A percentile compares a stretch with the other conserved stretches of the same genome.
Conservation (phyloP, 78 protist species). For the Tieghemostelium lacteum region DNA sequence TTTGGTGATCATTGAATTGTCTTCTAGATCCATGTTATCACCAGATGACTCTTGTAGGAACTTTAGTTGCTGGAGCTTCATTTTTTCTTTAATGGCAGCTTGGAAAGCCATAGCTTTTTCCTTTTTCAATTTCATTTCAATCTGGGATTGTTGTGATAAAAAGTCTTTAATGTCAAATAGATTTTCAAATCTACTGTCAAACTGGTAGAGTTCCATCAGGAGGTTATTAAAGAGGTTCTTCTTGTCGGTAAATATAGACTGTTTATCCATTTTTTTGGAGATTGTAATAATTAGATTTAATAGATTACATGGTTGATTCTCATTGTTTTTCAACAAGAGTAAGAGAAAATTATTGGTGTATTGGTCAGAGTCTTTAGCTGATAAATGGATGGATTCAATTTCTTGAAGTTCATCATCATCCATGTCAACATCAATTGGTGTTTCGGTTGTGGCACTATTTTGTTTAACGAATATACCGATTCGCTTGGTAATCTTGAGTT, state of each 20-base stretch:
- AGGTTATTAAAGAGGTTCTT: slow-evolving; percentile 25
- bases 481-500: not conserved
- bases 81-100: slow-evolving; percentile 41
- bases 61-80: slow-evolving; percentile 57
- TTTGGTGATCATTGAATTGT: not conserved
- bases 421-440: too few relatives aligned
- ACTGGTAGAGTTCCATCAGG: slow-evolving; percentile 13
- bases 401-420: not conserved
- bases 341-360: not conserved
- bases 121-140: slow-evolving; percentile 7
- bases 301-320: not conserved
- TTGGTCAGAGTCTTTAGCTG: not conserved
- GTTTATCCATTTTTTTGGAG: slow-evolving; percentile 7
- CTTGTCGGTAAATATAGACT: slow-evolving; percentile 14
- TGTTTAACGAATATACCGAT: too few relatives aligned
- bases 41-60: slow-evolving; percentile 6
- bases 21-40: not conserved
- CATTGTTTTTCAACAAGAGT: not conserved
- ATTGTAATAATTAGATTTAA: slow-evolving; percentile 12
- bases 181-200: slow-evolving; percentile 3
- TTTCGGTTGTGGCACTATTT: not conserved
- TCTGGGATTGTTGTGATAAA: slow-evolving; percentile 9
- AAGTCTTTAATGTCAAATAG: slow-evolving; percentile 14
- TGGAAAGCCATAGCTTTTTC: slow-evolving; percentile 27
- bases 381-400: not conserved